Evolutionary conservation across 2,329 filamentous ascomycete genomes (phyloP), one percentile per base, ranked within the genome.

Genomic region (Tympanopsis confertula): DNA sequence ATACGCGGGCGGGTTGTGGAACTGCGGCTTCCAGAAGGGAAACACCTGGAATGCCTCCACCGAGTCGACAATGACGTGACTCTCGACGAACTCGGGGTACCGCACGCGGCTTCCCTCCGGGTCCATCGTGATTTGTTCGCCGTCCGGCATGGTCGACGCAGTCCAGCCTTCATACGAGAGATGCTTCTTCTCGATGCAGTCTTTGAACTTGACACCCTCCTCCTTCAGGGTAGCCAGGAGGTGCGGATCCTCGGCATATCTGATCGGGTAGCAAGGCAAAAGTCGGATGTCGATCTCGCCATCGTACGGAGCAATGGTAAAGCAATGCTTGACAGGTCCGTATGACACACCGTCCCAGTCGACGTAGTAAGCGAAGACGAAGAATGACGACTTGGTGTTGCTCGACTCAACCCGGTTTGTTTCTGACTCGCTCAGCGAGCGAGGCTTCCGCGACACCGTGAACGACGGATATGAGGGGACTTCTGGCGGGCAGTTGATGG

Each of bases 131-230:
- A 28, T 28, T n/a, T 28, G 24, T 28, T 10, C n/a, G n/a, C 24
- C n/a, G n/a, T 28, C 10, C 24, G 24, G 24, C 24, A 10, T n/a
- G 24, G 10, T 10, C 24, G 24, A 10, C 24, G n/a, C 10, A 28
- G 41, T 39, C 41, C 43, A 45, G 19, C 41, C 38, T 17, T 42
- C 35, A 20, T 43, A 43, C 12, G 19, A 39, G 10, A 36, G 19
- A 33, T 41, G 41, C 19, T 29, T 37, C 24, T 33, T 19, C 13
- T 36, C 32, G 5, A 42, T 22, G 20, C 20, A 20, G 3, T 36
- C 5, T 20, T 39, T 22, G 20, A 44, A 41, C 15, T 13, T 35
- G 19, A 29, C 26, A 7, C 42, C 42, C 13, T 39, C 19, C 7
- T 36, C 32, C 7, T 18, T 15, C 14, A 30, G 20, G 15, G 13